phyloP scores from a whole-genome alignment of 75 land plant genomes.

The Sequoia sempervirens region DNA sequence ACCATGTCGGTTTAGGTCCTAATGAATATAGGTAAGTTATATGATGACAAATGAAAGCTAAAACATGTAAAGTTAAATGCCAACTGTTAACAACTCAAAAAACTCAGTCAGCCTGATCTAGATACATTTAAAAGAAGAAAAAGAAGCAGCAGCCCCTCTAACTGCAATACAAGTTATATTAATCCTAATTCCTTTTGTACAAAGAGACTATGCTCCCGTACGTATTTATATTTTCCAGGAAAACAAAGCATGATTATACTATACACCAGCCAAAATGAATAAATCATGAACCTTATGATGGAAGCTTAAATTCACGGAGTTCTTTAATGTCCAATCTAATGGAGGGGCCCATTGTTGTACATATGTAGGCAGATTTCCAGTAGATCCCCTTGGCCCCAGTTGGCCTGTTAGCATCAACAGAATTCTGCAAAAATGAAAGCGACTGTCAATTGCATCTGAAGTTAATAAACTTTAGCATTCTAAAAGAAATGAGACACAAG shows the following conservation, averaged over 20 bases:
- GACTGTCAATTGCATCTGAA: background rate
- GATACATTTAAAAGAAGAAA: background rate
- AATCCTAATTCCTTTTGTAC: background rate
- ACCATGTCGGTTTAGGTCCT: background rate
- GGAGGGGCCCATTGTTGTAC: conserved; percentile 98
- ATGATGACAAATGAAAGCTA: background rate
- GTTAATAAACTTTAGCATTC: background rate
- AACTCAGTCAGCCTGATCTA: background rate
- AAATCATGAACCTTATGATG: background rate
- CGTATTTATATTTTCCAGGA: background rate
- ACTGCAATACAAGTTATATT: background rate
- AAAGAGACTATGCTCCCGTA: background rate
- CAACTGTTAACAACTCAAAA: background rate
- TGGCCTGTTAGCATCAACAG: conserved; percentile 89
- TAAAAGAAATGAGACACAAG: background rate
- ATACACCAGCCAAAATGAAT: conserved; percentile 4
- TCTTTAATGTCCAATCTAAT: conserved; percentile 63
- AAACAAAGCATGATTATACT: background rate
- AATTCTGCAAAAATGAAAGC: conserved; percentile 39
- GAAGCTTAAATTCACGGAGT: conserved; percentile 78
- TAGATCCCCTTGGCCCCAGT: conserved; percentile 94
- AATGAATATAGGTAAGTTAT: background rate
- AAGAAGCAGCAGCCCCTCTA: background rate
- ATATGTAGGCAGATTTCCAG: conserved; percentile 88
- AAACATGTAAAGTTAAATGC: background rate